These are phyloP conservation scores for Cicer chorassanicum DNA, from an alignment of 306 rosid genomes.

Conservation along the genomic window DNA sequence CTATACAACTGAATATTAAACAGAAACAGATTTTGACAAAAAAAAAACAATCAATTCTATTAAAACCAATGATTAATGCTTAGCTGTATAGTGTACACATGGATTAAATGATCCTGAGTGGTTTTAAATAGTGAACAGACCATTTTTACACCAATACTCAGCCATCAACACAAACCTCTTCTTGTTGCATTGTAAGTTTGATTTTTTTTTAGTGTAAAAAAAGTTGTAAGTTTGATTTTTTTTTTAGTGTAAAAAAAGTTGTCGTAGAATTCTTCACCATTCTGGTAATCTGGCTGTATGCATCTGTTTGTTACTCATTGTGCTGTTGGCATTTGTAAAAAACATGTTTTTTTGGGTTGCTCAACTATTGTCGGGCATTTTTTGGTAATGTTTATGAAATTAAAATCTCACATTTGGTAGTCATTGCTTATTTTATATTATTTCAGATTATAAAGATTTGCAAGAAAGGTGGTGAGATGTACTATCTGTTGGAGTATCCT, in stretches of 20 bases:
- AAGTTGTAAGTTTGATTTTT: neutral
- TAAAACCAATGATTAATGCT: neutral
- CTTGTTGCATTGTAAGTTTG: neutral
- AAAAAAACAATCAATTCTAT: neutral
- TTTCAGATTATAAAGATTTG: slow-evolving; percentile 59
- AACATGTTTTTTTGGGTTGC: neutral
- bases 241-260: slow-evolving; percentile 10
- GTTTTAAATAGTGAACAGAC: too few species aligned
- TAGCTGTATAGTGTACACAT: too few species aligned
- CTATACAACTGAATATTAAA: too few species aligned
- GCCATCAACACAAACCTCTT: slow-evolving; percentile 1
- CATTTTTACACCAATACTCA: neutral
- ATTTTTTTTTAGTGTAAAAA: neutral
- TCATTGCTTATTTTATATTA: slow-evolving; percentile 21
- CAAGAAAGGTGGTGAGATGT: slow-evolving; percentile 35
- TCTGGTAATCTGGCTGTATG: neutral
- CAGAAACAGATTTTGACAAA: too few species aligned
- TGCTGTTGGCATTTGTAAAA: slow-evolving; percentile 5
- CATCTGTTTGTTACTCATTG: neutral
- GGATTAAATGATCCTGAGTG: too few species aligned
- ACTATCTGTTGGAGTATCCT: slow-evolving; percentile 55
- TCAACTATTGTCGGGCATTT: neutral
- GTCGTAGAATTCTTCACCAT: neutral
- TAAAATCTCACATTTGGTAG: slow-evolving; percentile 2
- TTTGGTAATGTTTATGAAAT: neutral